Base-by-base conservation (phyloP, 2,329 filamentous ascomycete species). In the Cladorrhinum sp. region DNA sequence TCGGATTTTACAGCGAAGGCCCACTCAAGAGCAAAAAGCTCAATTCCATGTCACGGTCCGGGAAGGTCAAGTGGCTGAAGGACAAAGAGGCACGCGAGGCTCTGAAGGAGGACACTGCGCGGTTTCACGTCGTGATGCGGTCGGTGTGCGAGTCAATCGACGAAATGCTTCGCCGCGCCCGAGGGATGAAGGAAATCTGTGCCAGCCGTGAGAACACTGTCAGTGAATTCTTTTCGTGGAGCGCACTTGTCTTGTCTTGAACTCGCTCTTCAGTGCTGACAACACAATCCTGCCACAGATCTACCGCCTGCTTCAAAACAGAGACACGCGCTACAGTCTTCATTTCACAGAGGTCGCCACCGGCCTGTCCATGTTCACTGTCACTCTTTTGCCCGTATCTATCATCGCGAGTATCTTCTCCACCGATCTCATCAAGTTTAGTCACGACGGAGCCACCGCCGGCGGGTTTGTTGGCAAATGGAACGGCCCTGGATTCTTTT, bases 281-380 rank as follows among this genome's bases (percentile, higher is more conserved):
- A n/a, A 46, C 10, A 33, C 14, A 3, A n/a, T 14, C 20, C 14
- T 39, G 10, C 42, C 21, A 12, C 26, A 59, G 58, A 57, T 30
- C 18, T 54, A 57, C n/a, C 48, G 55, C 7, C 23, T 61, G 30
- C 48, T 61, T n/a, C 59, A 61, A 18, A 53, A 48, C 55, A 30
- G 48, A 18, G 50, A 61, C 54, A 49, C 48, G n/a, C 10, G 23
- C 9, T 33, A 30, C 20, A 61, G 51, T 30, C 36, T 21, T 3
- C 21, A 57, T 2, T 54, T 57, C 23, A 33, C 54, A 10, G 7
- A 53, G 8, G 18, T 57, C 2, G 57, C 59, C 23, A 48, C 21
- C 23, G 12, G 48, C 6, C 48, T 61, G 21, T 50, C 59, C 33
- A 49, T 49, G 33, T 20, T 58, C 6, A 58, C 46, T 3, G n/a